Percentiles rank a stretch among this genome's conserved stretches.
Conservation (phyloP, 2,329 filamentous ascomycete genomes). For the Fonsecaea monophora region DNA sequence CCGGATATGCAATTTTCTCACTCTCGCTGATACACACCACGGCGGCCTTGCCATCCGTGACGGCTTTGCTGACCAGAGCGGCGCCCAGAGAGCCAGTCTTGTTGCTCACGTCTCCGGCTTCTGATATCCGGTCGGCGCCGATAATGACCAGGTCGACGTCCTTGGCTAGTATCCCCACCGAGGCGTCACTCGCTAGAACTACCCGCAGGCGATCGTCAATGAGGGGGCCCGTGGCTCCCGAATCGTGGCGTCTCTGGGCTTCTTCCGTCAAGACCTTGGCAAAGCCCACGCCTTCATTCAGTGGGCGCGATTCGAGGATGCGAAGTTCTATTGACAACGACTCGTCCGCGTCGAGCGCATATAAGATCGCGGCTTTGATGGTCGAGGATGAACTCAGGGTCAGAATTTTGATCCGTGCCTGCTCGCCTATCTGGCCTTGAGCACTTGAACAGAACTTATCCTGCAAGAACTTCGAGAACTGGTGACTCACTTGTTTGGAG, state of each 20-base stretch:
- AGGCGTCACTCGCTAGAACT: conserved; percentile 42
- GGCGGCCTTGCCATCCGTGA: conserved; percentile 47
- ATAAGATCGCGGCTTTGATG: conserved; percentile 49
- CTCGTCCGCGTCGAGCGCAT: conserved; percentile 53
- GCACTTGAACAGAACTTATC: conserved; percentile 11
- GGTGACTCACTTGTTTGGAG: conserved; percentile 34
- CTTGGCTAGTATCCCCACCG: conserved; percentile 45
- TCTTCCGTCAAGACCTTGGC: conserved; percentile 53
- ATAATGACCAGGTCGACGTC: conserved; percentile 57
- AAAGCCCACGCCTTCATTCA: conserved; percentile 68
- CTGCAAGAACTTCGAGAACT: conserved; percentile 27
- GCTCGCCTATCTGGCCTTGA: background rate
- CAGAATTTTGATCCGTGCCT: conserved; percentile 56
- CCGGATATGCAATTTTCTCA: conserved; percentile 66
- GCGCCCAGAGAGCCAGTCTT: conserved; percentile 70
- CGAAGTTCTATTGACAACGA: conserved; percentile 53
- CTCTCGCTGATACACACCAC: conserved; percentile 65
- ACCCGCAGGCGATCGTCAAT: conserved; percentile 65
- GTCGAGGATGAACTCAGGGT: conserved; percentile 71
- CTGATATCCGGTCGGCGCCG: conserved; percentile 68
- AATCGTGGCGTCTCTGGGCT: conserved; percentile 39
- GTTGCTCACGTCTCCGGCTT: conserved; percentile 67
- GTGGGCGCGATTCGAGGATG: conserved; percentile 70
- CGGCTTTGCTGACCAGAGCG: conserved; percentile 61
- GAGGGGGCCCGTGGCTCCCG: conserved; percentile 42